phyloP scores from a whole-genome alignment of 768 basidiomycete species.

The Kwoniella dendrophila region DNA sequence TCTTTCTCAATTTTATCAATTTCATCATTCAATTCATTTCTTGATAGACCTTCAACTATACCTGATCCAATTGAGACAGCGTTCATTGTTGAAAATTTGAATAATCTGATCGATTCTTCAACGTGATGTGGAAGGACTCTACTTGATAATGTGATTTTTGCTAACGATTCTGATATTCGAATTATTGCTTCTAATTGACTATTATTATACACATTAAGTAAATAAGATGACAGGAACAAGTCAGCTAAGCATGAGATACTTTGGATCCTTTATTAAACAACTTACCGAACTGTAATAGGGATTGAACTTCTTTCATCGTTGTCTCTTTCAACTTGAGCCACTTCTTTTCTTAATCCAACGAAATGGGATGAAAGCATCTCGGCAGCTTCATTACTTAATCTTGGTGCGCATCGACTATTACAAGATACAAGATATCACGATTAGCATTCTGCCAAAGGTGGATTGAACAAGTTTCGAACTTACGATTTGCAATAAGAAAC shows the following conservation, averaged over 20 bases:
- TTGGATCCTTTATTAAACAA: slow-evolving; percentile 25
- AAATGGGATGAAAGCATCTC: slow-evolving; percentile 97
- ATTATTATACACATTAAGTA: not conserved
- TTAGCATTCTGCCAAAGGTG: not conserved
- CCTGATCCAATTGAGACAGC: slow-evolving; percentile 87
- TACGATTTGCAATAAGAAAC: slow-evolving; percentile 95
- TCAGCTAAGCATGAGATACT: not conserved
- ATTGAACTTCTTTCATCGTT: slow-evolving; percentile 97
- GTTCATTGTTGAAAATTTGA: slow-evolving; percentile 99
- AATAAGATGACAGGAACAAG: not conserved
- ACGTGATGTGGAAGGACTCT: slow-evolving; percentile 90
- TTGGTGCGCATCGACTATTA: slow-evolving; percentile 88
- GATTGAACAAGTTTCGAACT: slow-evolving; percentile 27
- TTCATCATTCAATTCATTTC: slow-evolving; percentile 90
- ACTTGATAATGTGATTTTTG: slow-evolving; percentile 86
- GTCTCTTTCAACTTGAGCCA: slow-evolving; percentile 92
- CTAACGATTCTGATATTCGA: slow-evolving; percentile 94
- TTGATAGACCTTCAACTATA: slow-evolving; percentile 86
- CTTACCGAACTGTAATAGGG: slow-evolving; percentile 93
- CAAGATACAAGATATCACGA: slow-evolving; percentile 5
- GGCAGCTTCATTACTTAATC: slow-evolving; percentile 87
- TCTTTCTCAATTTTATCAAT: slow-evolving; percentile 88
- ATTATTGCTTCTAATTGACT: slow-evolving; percentile 97
- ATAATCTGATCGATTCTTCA: slow-evolving; percentile 94
- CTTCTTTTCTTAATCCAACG: slow-evolving; percentile 86